Evolutionary conservation across 176 grass and related monocot genomes (phyloP).

Genomic region (Oryza punctata): DNA sequence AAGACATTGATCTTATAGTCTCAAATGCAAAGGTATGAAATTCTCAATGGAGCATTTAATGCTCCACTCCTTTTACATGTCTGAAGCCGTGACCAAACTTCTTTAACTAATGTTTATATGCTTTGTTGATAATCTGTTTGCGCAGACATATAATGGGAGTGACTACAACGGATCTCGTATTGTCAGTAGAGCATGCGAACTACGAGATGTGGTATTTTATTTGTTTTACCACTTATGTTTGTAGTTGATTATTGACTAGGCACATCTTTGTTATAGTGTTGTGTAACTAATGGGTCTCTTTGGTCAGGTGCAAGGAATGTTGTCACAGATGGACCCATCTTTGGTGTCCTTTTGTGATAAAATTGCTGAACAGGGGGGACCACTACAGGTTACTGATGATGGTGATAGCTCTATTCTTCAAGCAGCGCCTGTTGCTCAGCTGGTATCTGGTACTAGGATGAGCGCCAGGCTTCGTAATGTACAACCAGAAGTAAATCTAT

Average conservation of each 20-base stretch:
- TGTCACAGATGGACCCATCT: slow-evolving; percentile 97
- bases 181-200: slow-evolving; percentile 95
- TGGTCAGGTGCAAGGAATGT: slow-evolving; percentile 87
- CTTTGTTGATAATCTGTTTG: slow-evolving; percentile 27
- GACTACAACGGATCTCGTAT: slow-evolving; percentile 93
- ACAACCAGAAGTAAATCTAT: slow-evolving; percentile 76
- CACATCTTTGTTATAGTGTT: not conserved
- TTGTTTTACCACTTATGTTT: slow-evolving; percentile 11
- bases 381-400: slow-evolving; percentile 58
- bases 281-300: slow-evolving; percentile 16
- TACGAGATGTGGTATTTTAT: slow-evolving; percentile 85
- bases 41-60: slow-evolving; percentile 28
- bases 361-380: slow-evolving; percentile 82
- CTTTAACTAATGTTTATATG: not conserved
- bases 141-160: slow-evolving; percentile 83
- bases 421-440: slow-evolving; percentile 73
- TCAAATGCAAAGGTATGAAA: slow-evolving; percentile 81
- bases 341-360: slow-evolving; percentile 91
- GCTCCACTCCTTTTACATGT: slow-evolving; percentile 24
- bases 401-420: slow-evolving; percentile 63
- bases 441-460: slow-evolving; percentile 67
- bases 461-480: slow-evolving; percentile 95
- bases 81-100: slow-evolving; percentile 17
- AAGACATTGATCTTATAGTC: slow-evolving; percentile 94
- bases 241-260: slow-evolving; percentile 5